Evolutionary conservation across 257 asterid species (phyloP).

Genomic region (Solanum etuberosum): DNA sequence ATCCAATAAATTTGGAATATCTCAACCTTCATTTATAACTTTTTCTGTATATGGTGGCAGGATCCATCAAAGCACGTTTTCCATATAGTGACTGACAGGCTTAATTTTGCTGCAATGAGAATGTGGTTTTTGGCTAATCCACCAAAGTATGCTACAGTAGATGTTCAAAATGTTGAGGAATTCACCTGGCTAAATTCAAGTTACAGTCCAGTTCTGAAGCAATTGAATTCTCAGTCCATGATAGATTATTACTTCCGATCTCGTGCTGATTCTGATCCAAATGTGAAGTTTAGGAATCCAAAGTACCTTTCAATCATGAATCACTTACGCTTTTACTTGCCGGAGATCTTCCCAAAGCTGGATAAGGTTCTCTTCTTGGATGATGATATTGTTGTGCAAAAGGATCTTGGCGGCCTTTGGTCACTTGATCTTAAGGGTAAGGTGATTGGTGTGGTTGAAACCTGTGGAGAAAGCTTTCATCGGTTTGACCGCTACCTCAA

Average conservation of each 20-base stretch:
- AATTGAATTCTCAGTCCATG: constrained; percentile 66
- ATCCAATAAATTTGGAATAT: background rate
- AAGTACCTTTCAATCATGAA: constrained; percentile 93
- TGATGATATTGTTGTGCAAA: constrained; percentile 80
- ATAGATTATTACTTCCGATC: constrained; percentile 74
- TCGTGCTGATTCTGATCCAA: constrained; percentile 64
- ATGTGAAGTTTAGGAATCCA: constrained; percentile 82
- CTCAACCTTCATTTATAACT: background rate
- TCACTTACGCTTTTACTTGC: constrained; percentile 90
- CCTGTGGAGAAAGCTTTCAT: constrained; percentile 92
- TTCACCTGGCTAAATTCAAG: constrained; percentile 91
- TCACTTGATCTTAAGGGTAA: constrained; percentile 66
- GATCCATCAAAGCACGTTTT: constrained; percentile 68
- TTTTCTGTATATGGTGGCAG: constrained; percentile 24
- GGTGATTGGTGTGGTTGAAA: constrained; percentile 93
- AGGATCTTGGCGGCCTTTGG: constrained; percentile 75
- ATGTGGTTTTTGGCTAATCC: constrained; percentile 96
- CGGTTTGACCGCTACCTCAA: constrained; percentile 90
- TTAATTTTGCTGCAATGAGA: constrained; percentile 83
- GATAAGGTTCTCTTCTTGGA: constrained; percentile 79
- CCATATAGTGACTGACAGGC: constrained; percentile 86
- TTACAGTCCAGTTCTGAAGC: constrained; percentile 89
- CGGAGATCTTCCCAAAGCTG: constrained; percentile 83
- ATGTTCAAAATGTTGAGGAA: constrained; percentile 77
- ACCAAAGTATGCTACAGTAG: constrained; percentile 55